Evolutionary conservation across 345 rosid species (phyloP).

Genomic region (Eucalyptus polybractea): DNA sequence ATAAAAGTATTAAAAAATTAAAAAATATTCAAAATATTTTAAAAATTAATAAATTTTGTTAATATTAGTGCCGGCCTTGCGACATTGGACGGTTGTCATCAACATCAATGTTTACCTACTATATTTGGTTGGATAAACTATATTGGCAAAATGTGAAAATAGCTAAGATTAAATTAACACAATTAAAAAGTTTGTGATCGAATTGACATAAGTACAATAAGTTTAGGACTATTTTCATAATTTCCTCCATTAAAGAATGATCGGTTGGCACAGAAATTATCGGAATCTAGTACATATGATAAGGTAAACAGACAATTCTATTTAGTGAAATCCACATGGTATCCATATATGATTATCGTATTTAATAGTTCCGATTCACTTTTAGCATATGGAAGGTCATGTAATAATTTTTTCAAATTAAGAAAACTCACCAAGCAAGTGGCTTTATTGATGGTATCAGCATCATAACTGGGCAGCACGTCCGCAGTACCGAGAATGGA

Average conservation of each 20-base stretch:
- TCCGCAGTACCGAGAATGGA: slow-evolving; percentile 20
- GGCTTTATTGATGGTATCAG: slow-evolving; percentile 40
- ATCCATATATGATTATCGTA: too few species aligned
- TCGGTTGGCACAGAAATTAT: too few species aligned
- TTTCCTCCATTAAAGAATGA: too few species aligned
- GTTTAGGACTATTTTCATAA: not conserved
- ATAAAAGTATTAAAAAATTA: not conserved
- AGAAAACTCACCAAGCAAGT: slow-evolving; percentile 33
- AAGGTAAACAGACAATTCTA: not conserved
- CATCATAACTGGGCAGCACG: slow-evolving; percentile 14
- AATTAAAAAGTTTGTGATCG: not conserved
- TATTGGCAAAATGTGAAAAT: not conserved
- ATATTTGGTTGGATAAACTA: not conserved
- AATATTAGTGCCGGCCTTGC: accelerated
- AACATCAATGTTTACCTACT: not conserved
- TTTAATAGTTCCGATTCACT: not conserved
- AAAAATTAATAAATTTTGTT: not conserved
- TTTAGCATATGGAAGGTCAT: not conserved
- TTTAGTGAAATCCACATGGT: not conserved
- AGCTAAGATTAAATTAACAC: not conserved
- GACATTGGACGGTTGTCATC: not conserved
- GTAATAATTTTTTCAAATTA: not conserved
- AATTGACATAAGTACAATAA: accelerated
- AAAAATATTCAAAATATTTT: too few species aligned
- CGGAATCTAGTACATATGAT: not conserved